Conservation (phyloP, 768 basidiomycete genomes). For the Pulveroboletus sp. region DNA sequence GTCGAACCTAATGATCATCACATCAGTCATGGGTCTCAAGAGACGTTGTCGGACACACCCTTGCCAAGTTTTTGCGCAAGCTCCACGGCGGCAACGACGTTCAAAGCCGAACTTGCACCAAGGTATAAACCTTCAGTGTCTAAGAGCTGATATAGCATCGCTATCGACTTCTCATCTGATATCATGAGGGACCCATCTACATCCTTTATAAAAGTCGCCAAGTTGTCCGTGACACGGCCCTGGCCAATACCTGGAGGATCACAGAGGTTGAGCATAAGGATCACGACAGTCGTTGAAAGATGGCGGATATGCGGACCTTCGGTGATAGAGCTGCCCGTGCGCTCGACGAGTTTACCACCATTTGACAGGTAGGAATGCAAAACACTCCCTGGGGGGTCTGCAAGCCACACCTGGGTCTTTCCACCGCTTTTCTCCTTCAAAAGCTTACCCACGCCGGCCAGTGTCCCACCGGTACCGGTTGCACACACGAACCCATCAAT, state of each 20-base stretch:
- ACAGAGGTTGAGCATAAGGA: not conserved
- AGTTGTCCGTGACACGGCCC: slow-evolving; percentile 89
- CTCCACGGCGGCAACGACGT: slow-evolving; percentile 90
- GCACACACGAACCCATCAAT: slow-evolving; percentile 91
- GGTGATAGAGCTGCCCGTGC: slow-evolving; percentile 84
- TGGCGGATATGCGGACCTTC: slow-evolving; percentile 55
- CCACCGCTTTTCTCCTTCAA: slow-evolving; percentile 78
- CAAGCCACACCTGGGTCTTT: slow-evolving; percentile 85
- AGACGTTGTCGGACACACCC: slow-evolving; percentile 40
- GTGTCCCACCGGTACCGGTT: slow-evolving; percentile 94
- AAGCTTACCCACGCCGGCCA: slow-evolving; percentile 83
- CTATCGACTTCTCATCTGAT: slow-evolving; percentile 83
- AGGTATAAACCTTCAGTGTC: slow-evolving; percentile 92
- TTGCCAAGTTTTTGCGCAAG: slow-evolving; percentile 80
- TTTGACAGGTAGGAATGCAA: slow-evolving; percentile 77
- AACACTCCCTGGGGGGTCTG: slow-evolving; percentile 95
- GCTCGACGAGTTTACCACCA: slow-evolving; percentile 71
- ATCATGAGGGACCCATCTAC: slow-evolving; percentile 82
- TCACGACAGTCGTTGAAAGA: not conserved
- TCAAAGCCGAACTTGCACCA: slow-evolving; percentile 90
- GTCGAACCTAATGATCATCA: slow-evolving; percentile 53
- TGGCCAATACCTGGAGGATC: slow-evolving; percentile 83
- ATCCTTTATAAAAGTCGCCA: slow-evolving; percentile 74
- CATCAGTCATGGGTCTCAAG: not conserved
- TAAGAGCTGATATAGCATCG: slow-evolving; percentile 89